Conservation (phyloP, 2,329 filamentous ascomycete genomes). For the Microcera coccophila region DNA sequence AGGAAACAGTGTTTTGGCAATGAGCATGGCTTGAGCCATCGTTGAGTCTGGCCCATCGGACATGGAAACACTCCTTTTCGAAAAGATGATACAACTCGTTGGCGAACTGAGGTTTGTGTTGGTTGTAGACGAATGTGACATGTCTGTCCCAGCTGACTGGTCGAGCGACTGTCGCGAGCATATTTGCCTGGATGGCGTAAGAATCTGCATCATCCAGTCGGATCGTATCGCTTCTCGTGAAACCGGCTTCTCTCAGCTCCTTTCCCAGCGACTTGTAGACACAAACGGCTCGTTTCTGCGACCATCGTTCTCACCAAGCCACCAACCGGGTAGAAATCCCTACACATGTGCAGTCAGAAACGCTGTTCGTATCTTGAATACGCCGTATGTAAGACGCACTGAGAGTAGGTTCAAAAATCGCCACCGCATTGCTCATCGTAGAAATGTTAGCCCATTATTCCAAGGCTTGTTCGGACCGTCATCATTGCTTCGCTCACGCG, state of each 20-base stretch:
- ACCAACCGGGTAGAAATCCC: slow-evolving; percentile 33
- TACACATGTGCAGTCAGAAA: slow-evolving; percentile 27
- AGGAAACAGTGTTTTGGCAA: no score
- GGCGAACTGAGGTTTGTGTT: background rate
- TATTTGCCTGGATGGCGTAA: background rate
- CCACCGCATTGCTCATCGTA: no score
- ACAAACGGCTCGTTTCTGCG: background rate
- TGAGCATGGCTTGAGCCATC: no score
- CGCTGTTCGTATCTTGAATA: slow-evolving; percentile 18
- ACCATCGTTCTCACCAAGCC: slow-evolving; percentile 30
- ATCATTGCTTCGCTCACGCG: no score
- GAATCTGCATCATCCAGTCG: slow-evolving; percentile 1
- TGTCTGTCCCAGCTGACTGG: background rate
- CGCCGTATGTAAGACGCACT: no score
- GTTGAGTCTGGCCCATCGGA: no score
- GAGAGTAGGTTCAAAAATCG: no score
- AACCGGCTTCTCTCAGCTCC: slow-evolving; percentile 5
- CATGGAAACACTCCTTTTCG: no score
- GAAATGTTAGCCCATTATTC: no score
- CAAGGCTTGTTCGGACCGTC: no score
- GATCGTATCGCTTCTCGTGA: slow-evolving; percentile 3
- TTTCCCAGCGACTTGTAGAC: slow-evolving; percentile 6
- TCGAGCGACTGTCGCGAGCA: background rate
- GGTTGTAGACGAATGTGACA: background rate
- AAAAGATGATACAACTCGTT: no score